phyloP scores from a whole-genome alignment of 2,329 filamentous ascomycete genomes.

The Chrysosphaeria jannelii region DNA sequence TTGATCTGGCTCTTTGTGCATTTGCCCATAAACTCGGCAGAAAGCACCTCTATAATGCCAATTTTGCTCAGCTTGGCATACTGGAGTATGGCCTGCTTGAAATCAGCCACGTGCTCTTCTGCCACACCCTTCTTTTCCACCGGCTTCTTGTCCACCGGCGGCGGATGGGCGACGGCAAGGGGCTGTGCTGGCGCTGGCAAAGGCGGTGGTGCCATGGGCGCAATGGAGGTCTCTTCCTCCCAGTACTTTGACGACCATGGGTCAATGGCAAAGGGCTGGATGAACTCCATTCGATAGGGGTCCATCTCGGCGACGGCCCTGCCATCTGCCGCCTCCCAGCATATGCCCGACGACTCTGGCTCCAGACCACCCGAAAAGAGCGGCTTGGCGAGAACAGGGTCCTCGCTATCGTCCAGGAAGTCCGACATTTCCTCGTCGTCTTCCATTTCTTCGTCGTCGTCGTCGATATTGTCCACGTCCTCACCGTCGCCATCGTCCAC shows the following conservation, averaged over 20 bases:
- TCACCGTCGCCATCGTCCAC: conserved; percentile 44
- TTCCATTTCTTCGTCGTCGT: conserved; percentile 30
- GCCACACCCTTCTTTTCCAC: conserved; percentile 14
- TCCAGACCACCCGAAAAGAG: conserved; percentile 39
- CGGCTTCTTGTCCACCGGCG: background rate
- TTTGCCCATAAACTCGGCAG: conserved; percentile 36
- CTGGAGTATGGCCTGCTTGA: conserved; percentile 39
- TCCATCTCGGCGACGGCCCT: conserved; percentile 19
- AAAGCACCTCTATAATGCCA: conserved; percentile 44
- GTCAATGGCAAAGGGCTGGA: conserved; percentile 29
- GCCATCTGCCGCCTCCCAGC: conserved; percentile 36
- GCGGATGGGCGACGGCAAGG: conserved; percentile 1
- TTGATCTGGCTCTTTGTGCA: conserved; percentile 40
- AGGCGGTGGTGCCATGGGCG: conserved; percentile 5
- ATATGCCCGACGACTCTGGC: conserved; percentile 51
- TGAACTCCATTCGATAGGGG: conserved; percentile 42
- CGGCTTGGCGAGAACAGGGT: conserved; percentile 22
- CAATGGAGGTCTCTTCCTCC: conserved; percentile 10
- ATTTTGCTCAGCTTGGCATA: conserved; percentile 30
- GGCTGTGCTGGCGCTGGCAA: conserved; percentile 4
- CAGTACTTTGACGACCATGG: conserved; percentile 69
- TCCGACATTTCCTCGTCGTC: conserved; percentile 69
- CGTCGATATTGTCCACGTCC: conserved; percentile 35
- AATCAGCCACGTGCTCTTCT: conserved; percentile 26
- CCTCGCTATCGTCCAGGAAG: conserved; percentile 70